phyloP scores from a whole-genome alignment of 805 yeast species.

The Candida awuae region DNA sequence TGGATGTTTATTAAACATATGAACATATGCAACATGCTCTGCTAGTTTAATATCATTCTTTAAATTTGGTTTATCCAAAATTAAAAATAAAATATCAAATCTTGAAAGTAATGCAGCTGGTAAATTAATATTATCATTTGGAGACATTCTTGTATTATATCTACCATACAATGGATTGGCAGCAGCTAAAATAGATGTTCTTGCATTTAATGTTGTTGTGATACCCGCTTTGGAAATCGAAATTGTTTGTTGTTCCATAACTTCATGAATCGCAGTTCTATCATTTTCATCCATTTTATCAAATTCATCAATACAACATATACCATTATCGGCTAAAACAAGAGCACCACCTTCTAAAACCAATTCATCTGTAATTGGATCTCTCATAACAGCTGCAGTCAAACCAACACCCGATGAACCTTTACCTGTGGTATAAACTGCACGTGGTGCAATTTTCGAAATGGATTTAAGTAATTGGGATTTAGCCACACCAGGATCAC shows the following conservation, averaged over 20 bases:
- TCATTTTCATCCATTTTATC: slow-evolving; percentile 98
- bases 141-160: slow-evolving; percentile 82
- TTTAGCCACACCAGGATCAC: slow-evolving; percentile 99
- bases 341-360: slow-evolving; percentile 97
- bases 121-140: slow-evolving; percentile 88
- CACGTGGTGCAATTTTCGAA: slow-evolving; percentile 88
- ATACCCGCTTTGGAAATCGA: slow-evolving; percentile 97
- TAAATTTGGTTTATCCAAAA: slow-evolving; percentile 75
- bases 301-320: slow-evolving; percentile 97
- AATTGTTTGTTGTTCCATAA: slow-evolving; percentile 98
- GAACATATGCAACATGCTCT: slow-evolving; percentile 90
- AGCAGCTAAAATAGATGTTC: slow-evolving; percentile 93
- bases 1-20: slow-evolving; percentile 88
- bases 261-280: slow-evolving; percentile 97
- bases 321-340: slow-evolving; percentile 94
- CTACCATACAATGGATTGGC: slow-evolving; percentile 98
- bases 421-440: slow-evolving; percentile 95
- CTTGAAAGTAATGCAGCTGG: slow-evolving; percentile 96
- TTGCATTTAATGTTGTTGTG: slow-evolving; percentile 89
- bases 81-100: slow-evolving; percentile 81
- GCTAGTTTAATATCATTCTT: slow-evolving; percentile 84
- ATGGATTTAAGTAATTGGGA: slow-evolving; percentile 90
- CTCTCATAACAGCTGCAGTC: slow-evolving; percentile 98
- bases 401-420: slow-evolving; percentile 99
- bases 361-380: slow-evolving; percentile 98